Base-by-base conservation (phyloP, 78 protist genomes). In the slime mould (Dictyostelium discoideum) region DNA sequence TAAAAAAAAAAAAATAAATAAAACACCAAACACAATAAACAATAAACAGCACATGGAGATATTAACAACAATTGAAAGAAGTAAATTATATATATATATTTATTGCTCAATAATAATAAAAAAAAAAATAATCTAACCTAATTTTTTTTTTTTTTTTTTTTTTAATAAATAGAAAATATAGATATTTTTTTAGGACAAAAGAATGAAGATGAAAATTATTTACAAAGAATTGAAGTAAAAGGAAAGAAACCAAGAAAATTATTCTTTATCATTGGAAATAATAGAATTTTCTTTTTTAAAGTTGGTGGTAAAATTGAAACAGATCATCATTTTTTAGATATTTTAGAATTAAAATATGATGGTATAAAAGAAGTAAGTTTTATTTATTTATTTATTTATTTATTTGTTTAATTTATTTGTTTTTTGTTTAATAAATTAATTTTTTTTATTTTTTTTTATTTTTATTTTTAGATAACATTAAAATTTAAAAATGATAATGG, bases 201-300 rank as follows among this genome's bases (percentile, higher is more conserved):
- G 24, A 65, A 89, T 72, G 94, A 89, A 50, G 94, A 89, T 81
- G 94, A 89, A 46, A 89, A 89, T 37, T 54, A 81, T 57, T 18
- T 89, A 40, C 94, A 82, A 69, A 89, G 39, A 42, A 40, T 89
- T 29, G 94, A 89, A 18, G 94, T 89, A 13, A 89, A 82, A 6
- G 94, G 94, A 63, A 89, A 89, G 83, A 89, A 89, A 50, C 65
- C 94, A 9, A 80, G 93, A 46, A 89, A 89, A 82, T 18, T 89
- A 50, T 89, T 89, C 60, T 60, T 89, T 9, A 67, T 89, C 2
- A 82, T 89, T 37, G 94, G 94, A 11, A 89, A 89, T 29, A 89
- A 89, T 22, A 60, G 94, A 82, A n/a, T 82, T 11, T 81, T 89
- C 50, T 89, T 89, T 37, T 89, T 89, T 67, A 89, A 89, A 81